Evolutionary conservation across 306 rosid species (phyloP).

Genomic region (Sphenostylis stenocarpa): DNA sequence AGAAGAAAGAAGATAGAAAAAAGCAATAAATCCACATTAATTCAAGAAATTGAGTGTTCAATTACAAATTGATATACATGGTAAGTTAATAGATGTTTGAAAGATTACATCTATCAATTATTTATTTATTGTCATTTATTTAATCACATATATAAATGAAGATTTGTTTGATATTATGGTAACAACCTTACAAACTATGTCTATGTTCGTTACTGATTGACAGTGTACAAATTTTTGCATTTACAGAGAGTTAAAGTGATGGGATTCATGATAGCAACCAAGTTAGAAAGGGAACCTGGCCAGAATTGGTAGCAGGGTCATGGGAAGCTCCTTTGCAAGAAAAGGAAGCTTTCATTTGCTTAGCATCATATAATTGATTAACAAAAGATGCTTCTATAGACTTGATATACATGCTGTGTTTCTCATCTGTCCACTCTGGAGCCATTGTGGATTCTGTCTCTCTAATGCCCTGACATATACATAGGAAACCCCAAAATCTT

Average conservation of each 20-base stretch:
- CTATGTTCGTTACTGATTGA: neutral
- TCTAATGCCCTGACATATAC: slow-evolving; percentile 37
- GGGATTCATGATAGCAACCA: neutral
- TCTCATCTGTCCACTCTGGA: slow-evolving; percentile 75
- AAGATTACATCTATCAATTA: too few species aligned
- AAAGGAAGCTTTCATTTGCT: slow-evolving; percentile 34
- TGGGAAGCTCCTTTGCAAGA: slow-evolving; percentile 1
- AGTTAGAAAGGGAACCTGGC: slow-evolving; percentile 53
- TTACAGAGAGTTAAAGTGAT: neutral
- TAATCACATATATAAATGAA: neutral
- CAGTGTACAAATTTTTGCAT: neutral
- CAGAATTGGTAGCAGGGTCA: slow-evolving; percentile 28
- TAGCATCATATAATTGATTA: slow-evolving; percentile 53
- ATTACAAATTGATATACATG: too few species aligned
- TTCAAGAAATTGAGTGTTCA: neutral
- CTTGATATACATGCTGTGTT: slow-evolving; percentile 74
- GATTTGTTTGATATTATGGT: neutral
- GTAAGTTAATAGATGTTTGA: neutral
- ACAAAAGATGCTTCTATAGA: slow-evolving; percentile 87
- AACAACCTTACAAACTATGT: neutral
- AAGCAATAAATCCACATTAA: neutral
- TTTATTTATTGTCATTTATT: neutral
- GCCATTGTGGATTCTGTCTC: slow-evolving; percentile 39
- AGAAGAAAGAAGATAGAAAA: neutral
- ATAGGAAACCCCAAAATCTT: neutral